Percentiles rank a stretch among this genome's conserved stretches.
Conservation (phyloP, 2,329 filamentous ascomycete genomes). For the Dothistroma septosporum region DNA sequence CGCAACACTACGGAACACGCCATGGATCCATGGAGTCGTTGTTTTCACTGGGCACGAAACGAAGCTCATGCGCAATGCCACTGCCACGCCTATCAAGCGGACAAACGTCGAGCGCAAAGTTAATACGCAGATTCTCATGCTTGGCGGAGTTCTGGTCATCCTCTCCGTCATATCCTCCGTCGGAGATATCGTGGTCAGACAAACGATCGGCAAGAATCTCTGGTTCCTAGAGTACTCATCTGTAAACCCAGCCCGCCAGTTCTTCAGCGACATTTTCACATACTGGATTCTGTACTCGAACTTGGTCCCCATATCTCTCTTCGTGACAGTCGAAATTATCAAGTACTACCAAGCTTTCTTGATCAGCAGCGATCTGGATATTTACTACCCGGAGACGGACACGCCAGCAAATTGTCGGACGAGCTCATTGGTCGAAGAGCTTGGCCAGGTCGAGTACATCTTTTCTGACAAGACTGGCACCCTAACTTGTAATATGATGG, state of each 20-base stretch:
- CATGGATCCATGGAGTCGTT: constrained; percentile 93
- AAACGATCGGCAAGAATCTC: constrained; percentile 59
- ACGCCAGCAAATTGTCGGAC: constrained; percentile 94
- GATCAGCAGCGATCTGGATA: constrained; percentile 95
- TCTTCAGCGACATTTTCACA: constrained; percentile 91
- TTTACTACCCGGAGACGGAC: constrained; percentile 93
- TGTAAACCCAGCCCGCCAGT: constrained; percentile 65
- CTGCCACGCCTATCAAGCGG: constrained; percentile 93
- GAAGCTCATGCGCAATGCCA: constrained; percentile 98
- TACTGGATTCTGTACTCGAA: constrained; percentile 99
- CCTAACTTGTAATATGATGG: constrained; percentile 97
- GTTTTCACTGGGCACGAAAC: constrained; percentile 98
- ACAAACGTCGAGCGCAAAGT: constrained; percentile 93
- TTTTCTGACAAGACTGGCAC: constrained; percentile 98
- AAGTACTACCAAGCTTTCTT: constrained; percentile 98
- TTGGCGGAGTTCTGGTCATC: constrained; percentile 76
- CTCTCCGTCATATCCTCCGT: constrained; percentile 88
- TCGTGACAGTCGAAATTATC: constrained; percentile 95
- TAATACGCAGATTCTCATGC: constrained; percentile 86
- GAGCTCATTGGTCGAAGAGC: constrained; percentile 90
- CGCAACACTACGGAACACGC: constrained; percentile 90
- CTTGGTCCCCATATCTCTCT: constrained; percentile 92
- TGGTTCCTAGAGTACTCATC: constrained; percentile 66
- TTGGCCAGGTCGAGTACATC: constrained; percentile 97
- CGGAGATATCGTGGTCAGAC: constrained; percentile 78